Percentiles rank a stretch among this genome's conserved stretches.
phyloP scores from a whole-genome alignment of 768 basidiomycete genomes.

The Hemileccinum impolitum region DNA sequence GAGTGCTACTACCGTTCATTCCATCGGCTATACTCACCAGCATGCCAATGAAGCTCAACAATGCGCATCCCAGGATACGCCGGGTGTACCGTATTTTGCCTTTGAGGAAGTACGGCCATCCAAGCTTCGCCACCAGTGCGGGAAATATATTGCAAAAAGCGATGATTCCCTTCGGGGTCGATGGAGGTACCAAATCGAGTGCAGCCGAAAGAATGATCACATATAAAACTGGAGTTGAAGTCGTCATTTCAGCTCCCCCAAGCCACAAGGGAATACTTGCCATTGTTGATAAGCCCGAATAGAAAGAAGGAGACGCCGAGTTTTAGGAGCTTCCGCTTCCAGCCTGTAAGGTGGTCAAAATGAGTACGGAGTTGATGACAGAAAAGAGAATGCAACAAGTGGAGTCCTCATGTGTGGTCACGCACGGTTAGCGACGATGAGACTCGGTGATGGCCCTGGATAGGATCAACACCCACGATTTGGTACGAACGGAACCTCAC shows the following conservation, averaged over 20 bases:
- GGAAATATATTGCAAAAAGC: constrained; percentile 95
- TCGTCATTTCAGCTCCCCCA: not conserved
- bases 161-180: constrained; percentile 92
- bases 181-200: constrained; percentile 86
- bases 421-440: constrained; percentile 4
- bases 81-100: constrained; percentile 80
- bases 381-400: constrained; percentile 21
- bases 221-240: constrained; percentile 64
- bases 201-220: constrained; percentile 97
- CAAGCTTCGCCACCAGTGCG: constrained; percentile 79
- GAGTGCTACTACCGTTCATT: not conserved
- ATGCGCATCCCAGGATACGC: constrained; percentile 72
- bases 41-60: constrained; percentile 80
- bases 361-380: constrained; percentile 14
- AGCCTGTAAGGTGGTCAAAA: constrained; percentile 11
- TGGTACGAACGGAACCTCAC: constrained; percentile 12
- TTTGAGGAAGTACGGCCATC: constrained; percentile 88
- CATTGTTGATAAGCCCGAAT: constrained; percentile 92
- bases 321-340: constrained; percentile 30
- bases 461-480: constrained; percentile 26
- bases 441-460: constrained; percentile 20
- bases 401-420: constrained; percentile 8
- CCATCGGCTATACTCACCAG: constrained; percentile 50
- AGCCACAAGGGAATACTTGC: constrained; percentile 34
- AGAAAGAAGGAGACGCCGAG: constrained; percentile 75